Evolutionary conservation across 202 grass and related monocot species (phyloP).

Genomic region (Zizania palustris): DNA sequence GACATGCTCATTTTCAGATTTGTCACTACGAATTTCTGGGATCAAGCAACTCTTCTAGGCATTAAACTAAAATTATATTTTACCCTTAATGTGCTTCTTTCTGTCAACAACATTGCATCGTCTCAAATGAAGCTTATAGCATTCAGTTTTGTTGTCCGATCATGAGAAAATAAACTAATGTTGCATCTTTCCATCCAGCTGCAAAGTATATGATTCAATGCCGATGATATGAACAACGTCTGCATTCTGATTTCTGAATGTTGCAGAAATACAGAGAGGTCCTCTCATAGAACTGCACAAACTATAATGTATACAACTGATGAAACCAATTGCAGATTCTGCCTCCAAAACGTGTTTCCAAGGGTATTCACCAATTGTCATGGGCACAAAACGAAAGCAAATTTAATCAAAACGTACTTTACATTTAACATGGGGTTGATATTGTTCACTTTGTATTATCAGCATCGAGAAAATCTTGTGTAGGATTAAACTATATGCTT

Average conservation of each 20-base stretch:
- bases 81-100: background rate
- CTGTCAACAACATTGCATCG: too few relatives aligned
- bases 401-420: constrained; percentile 39
- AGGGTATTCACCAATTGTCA: constrained; percentile 44
- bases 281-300: too few relatives aligned
- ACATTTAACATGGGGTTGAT: constrained; percentile 13
- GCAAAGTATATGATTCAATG: background rate
- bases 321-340: background rate
- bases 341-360: constrained; percentile 34
- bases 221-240: background rate
- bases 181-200: background rate
- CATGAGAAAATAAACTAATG: background rate
- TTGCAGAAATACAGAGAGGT: background rate
- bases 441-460: too few relatives aligned
- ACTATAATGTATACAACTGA: too few relatives aligned
- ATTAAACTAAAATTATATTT: constrained; percentile 25
- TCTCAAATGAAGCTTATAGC: background rate
- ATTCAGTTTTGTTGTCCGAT: background rate
- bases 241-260: background rate
- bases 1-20: constrained; percentile 32
- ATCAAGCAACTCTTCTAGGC: constrained; percentile 22
- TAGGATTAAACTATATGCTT: too few relatives aligned
- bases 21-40: background rate
- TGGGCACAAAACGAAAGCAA: constrained; percentile 47
- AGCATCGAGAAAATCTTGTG: too few relatives aligned